Evolutionary conservation across 2,329 filamentous ascomycete genomes (phyloP).

Genomic region (Trichocomaceae sp.): DNA sequence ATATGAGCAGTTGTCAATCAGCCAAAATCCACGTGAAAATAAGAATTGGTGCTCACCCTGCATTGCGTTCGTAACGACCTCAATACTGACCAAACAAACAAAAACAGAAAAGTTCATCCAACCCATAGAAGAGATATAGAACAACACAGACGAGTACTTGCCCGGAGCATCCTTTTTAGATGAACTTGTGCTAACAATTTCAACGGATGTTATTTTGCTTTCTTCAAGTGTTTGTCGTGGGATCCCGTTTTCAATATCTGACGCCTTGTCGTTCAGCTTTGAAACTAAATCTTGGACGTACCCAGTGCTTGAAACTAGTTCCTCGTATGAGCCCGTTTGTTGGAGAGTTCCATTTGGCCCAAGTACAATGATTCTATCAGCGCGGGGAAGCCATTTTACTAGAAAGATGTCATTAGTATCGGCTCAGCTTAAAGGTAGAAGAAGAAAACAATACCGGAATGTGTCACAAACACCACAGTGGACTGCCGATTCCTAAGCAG

Average conservation of each 20-base stretch:
- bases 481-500: background rate
- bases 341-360: slow-evolving; percentile 30
- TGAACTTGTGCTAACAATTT: background rate
- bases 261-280: background rate
- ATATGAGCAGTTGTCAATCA: background rate
- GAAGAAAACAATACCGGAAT: slow-evolving; percentile 1
- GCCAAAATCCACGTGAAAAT: background rate
- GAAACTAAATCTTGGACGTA: slow-evolving; percentile 1
- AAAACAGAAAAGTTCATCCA: slow-evolving; percentile 5
- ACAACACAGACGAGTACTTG: background rate
- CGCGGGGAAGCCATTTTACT: slow-evolving; percentile 35
- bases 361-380: slow-evolving; percentile 39
- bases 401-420: background rate
- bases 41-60: background rate
- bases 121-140: slow-evolving; percentile 8
- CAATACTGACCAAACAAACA: background rate
- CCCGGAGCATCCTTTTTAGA: background rate
- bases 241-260: background rate
- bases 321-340: slow-evolving; percentile 36
- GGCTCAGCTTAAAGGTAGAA: background rate
- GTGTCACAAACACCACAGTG: slow-evolving; percentile 7
- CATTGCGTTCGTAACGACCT: slow-evolving; percentile 7
- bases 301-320: slow-evolving; percentile 24
- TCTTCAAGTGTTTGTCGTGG: background rate
- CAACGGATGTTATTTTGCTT: background rate